phyloP scores from a whole-genome alignment of 2,329 filamentous ascomycete genomes.

The Tolypocladium inflatum region DNA sequence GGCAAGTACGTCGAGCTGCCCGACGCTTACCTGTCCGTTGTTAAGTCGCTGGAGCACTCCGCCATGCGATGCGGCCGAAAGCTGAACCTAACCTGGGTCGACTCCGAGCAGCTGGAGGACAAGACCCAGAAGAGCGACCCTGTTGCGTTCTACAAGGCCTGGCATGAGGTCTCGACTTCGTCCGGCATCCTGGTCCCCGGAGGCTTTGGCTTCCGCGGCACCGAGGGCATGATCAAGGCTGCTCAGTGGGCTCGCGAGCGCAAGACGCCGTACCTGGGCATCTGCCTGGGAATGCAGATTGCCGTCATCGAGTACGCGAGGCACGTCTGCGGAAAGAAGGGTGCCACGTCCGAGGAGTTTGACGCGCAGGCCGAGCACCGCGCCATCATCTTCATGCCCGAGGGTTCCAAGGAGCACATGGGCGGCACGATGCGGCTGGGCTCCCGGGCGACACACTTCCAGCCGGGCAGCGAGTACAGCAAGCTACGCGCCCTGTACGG shows the following conservation, averaged over 20 bases:
- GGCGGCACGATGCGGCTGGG: constrained; percentile 86
- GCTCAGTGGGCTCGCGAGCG: constrained; percentile 82
- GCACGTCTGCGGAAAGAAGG: constrained; percentile 55
- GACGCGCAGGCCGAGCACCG: constrained; percentile 49
- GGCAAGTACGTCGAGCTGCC: constrained; percentile 84
- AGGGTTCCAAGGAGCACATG: constrained; percentile 48
- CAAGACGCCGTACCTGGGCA: constrained; percentile 73
- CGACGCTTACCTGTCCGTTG: constrained; percentile 77
- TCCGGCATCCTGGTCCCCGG: constrained; percentile 46
- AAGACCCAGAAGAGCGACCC: constrained; percentile 51
- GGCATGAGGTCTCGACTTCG: constrained; percentile 1
- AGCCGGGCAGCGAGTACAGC: constrained; percentile 66
- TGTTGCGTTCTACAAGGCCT: constrained; percentile 52
- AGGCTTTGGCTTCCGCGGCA: constrained; percentile 75
- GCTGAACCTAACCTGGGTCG: constrained; percentile 74
- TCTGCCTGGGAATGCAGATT: constrained; percentile 88
- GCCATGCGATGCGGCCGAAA: constrained; percentile 78
- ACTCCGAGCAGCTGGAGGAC: constrained; percentile 74
- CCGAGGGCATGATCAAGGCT: constrained; percentile 81
- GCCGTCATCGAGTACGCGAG: constrained; percentile 85
- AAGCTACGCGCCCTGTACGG: constrained; percentile 70
- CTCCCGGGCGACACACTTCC: constrained; percentile 64
- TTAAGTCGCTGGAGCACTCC: constrained; percentile 83
- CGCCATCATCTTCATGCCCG: constrained; percentile 87
- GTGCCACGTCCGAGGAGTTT: constrained; percentile 48